Conservation (phyloP, 2,329 filamentous ascomycete genomes). For the Neonectria hederae region DNA sequence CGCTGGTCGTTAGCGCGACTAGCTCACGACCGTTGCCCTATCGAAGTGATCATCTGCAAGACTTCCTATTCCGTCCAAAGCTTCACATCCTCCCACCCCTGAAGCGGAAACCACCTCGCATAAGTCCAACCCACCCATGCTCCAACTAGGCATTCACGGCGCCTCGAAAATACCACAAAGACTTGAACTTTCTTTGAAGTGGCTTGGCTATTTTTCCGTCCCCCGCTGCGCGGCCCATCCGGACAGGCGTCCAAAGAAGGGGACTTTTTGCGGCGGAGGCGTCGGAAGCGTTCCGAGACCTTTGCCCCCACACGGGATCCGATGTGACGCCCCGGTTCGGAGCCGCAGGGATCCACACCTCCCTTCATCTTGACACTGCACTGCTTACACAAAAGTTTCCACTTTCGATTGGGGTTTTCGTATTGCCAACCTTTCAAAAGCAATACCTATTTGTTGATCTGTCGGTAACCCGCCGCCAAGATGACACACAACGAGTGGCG, state of each 20-base stretch:
- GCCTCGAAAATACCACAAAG: neutral
- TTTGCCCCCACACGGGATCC: neutral
- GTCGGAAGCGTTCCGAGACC: slow-evolving; percentile 1
- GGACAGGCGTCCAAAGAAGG: neutral
- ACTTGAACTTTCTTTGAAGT: neutral
- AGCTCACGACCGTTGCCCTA: neutral
- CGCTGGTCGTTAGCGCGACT: neutral
- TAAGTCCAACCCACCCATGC: neutral
- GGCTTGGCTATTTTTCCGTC: neutral
- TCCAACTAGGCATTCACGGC: neutral
- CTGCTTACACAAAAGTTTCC: neutral
- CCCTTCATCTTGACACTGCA: neutral
- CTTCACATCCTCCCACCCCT: slow-evolving; percentile 5
- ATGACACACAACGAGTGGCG: neutral
- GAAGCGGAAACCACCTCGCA: slow-evolving; percentile 1
- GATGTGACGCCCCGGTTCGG: neutral
- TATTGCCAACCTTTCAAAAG: neutral
- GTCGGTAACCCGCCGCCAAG: neutral
- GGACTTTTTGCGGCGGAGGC: neutral
- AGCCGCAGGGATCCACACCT: neutral
- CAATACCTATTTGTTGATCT: neutral
- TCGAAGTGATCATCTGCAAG: slow-evolving; percentile 11
- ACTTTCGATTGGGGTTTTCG: neutral
- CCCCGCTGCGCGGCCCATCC: neutral
- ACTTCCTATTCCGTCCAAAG: slow-evolving; percentile 18